Evolutionary conservation across 176 grass and related monocot genomes (phyloP).

Genomic region (Aegilops tauschii): DNA sequence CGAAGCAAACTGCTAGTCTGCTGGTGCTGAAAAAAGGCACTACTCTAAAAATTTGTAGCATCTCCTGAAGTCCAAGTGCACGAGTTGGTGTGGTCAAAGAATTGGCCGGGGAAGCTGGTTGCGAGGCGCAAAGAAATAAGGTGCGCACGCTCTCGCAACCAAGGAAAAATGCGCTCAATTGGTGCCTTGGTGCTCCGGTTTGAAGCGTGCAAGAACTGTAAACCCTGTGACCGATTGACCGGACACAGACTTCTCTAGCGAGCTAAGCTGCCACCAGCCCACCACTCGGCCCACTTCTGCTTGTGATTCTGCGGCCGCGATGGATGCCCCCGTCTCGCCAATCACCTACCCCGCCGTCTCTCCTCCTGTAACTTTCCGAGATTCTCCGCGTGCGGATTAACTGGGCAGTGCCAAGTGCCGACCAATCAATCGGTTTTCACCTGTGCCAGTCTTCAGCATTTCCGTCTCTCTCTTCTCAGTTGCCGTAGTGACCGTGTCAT

Average conservation of each 20-base stretch:
- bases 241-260: neutral
- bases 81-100: slow-evolving; percentile 26
- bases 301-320: neutral
- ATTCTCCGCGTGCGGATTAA: neutral
- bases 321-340: neutral
- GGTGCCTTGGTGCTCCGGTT: neutral
- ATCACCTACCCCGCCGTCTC: slow-evolving; percentile 8
- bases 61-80: neutral
- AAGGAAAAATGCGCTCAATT: neutral
- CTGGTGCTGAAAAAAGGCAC: neutral
- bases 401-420: neutral
- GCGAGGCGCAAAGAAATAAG: no score
- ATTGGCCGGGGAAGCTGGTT: neutral
- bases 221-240: slow-evolving; percentile 3
- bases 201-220: slow-evolving; percentile 9
- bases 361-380: slow-evolving; percentile 20
- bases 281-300: no score
- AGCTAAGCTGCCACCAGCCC: no score
- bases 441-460: neutral
- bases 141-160: no score
- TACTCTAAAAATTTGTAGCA: neutral
- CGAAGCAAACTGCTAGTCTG: neutral
- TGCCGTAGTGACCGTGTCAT: neutral
- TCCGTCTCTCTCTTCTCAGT: neutral
- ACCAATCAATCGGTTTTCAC: neutral